Evolutionary conservation across 1,284 basidiomycete genomes (phyloP), one percentile per base, ranked within the genome.

Genomic region (Papiliotrema nemorosa): DNA sequence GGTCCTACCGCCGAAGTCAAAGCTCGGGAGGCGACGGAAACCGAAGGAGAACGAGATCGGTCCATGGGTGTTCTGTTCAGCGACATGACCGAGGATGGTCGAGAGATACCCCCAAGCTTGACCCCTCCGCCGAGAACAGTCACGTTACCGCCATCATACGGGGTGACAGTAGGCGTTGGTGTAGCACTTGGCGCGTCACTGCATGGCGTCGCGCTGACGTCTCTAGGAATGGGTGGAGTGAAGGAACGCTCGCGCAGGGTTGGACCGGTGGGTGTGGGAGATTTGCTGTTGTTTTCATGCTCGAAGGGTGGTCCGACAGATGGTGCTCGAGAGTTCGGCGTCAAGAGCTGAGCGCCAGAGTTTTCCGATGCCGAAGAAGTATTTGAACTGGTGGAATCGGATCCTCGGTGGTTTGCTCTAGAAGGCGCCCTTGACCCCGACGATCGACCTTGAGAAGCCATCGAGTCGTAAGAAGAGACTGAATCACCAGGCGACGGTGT

Each of bases 71-170:
- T 55, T n/a, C 63, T 53, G 20, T 51, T 40, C 26, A 51, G 44
- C 2, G 58, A 53, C 41, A 57, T 54, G 7, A 63, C 66, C 2
- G 60, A 62, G 27, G 59, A 55, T 14, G 69, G 58, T 39, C 70
- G 62, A 14, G 68, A 68, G 13, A 43, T 40, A 16, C 39, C 47
- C 34, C 50, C 74, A 12, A 76, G 66, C 55, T 74, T 74, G 49
- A 74, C 72, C 29, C 74, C 74, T 20, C 75, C 75, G 16, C 75
- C 75, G 14, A 76, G 62, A 31, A 75, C 73, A 12, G 71, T 74
- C 25, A 76, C 75, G 50, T 76, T 76, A 16, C 73, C 75, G 39
- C 73, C 73, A 49, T 76, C 75, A 52, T 76, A 76, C 0, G 73
- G 72, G 10, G 73, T 74, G 27, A 75, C 72, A 33, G 67, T 60